Evolutionary conservation across 1,139 yeast species (phyloP), one percentile per base, ranked within the genome.

Genomic region (Geotrichum fermentans): DNA sequence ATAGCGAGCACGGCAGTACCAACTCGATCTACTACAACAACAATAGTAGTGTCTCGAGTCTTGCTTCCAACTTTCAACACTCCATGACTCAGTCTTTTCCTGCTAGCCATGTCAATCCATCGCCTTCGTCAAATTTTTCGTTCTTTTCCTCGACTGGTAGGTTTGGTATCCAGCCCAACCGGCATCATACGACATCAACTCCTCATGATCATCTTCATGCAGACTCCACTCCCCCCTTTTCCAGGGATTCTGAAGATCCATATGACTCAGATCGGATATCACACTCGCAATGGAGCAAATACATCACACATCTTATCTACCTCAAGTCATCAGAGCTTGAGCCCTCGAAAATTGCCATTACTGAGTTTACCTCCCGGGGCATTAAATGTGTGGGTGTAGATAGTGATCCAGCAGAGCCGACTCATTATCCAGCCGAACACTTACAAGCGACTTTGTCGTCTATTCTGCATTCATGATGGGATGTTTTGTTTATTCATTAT

Each of bases 1-100:
- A 64, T 52, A 51, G 54, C 21, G 50, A 48, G 22, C 45, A 43
- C 4, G 50, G 42, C n/a, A 38, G 40, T 20, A 35, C 30, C n/a
- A 33, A 42, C 16, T 30, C 49, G n/a, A 35, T 40, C 8, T 41
- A 46, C 29, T 29, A 24, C 14, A 26, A 28, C 24, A 45, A 37
- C 22, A 36, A 36, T n/a, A 47, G 45, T 18, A 41, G 51, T 14
- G 26, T 44, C 2, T 29, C 16, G 14, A 47, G 46, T 26, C 42
- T 47, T 22, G 24, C 43, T n/a, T 39, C 41, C 21, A 38, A 26
- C 21, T 38, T 16, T n/a, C 41, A 26, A n/a, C 38, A 35, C 11
- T 35, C 22, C 22, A 10, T 35, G 38, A 17, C 38, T n/a, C 28
- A 24, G 28, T 10, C 28, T 6, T 10, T 6, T 10, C 22, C 35